These are phyloP conservation scores for Penicillium sp. DNA, from an alignment of 2,329 filamentous ascomycete species.

Conservation along the genomic window DNA sequence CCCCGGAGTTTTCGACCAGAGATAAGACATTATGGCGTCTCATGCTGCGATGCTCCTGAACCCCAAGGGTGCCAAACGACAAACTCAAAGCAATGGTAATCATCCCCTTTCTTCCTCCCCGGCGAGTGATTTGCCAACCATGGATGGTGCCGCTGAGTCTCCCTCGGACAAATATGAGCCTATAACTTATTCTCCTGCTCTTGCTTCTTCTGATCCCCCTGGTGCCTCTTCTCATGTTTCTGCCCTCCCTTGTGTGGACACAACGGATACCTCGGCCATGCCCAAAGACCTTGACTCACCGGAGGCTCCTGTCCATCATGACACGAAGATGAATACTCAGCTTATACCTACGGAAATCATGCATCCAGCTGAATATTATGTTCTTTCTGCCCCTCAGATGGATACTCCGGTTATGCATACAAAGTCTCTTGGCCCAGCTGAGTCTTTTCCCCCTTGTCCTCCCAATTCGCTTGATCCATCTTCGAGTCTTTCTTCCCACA, in stretches of 20 bases:
- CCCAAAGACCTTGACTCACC: background rate
- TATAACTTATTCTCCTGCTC: background rate
- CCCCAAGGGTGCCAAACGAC: constrained; percentile 42
- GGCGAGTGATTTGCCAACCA: background rate
- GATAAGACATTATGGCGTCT: constrained; percentile 34
- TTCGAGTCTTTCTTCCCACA: background rate
- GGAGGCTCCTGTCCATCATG: background rate
- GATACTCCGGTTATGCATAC: background rate
- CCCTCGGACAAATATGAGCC: background rate
- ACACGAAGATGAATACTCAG: background rate
- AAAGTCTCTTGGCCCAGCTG: background rate
- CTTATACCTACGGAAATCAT: background rate
- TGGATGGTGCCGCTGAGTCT: background rate
- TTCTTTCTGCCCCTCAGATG: background rate
- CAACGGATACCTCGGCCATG: background rate
- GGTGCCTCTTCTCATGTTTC: constrained; percentile 10
- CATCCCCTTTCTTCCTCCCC: constrained; percentile 8
- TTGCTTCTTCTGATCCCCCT: background rate
- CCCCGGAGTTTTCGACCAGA: background rate
- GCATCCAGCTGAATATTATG: background rate
- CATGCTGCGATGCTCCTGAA: constrained; percentile 45
- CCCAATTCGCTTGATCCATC: background rate
- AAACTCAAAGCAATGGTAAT: constrained; percentile 36
- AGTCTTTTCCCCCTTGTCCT: background rate
- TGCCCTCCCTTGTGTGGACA: constrained; percentile 5